Conservation (phyloP, 2,329 filamentous ascomycete genomes). For the Fusarium gaditjirri region DNA sequence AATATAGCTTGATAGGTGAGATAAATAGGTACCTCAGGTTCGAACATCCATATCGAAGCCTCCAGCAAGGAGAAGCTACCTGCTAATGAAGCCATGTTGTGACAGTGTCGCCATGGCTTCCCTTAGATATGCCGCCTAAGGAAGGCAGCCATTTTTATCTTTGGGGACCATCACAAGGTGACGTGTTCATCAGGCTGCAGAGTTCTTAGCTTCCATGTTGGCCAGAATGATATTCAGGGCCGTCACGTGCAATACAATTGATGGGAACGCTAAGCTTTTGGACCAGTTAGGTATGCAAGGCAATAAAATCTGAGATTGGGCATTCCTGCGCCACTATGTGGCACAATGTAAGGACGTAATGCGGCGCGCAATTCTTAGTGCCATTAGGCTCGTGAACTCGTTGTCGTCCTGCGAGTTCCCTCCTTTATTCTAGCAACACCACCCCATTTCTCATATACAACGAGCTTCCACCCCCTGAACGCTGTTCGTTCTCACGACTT, state of each 20-base stretch:
- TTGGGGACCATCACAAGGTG: slow-evolving; percentile 36
- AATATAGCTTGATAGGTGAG: neutral
- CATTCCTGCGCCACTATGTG: slow-evolving; percentile 41
- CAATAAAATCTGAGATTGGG: neutral
- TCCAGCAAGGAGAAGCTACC: slow-evolving; percentile 1
- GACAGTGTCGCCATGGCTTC: neutral
- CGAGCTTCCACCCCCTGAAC: slow-evolving; percentile 7
- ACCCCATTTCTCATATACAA: slow-evolving; percentile 39
- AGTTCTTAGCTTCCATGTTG: slow-evolving; percentile 25
- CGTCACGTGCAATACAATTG: slow-evolving; percentile 29
- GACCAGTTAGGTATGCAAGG: slow-evolving; percentile 6
- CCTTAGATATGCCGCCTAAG: neutral
- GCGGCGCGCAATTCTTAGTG: slow-evolving; percentile 44
- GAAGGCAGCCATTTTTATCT: slow-evolving; percentile 28
- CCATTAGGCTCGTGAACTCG: slow-evolving; percentile 48
- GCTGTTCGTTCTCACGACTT: slow-evolving; percentile 9
- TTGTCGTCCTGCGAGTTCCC: slow-evolving; percentile 47
- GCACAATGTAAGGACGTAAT: slow-evolving; percentile 35
- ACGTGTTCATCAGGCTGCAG: slow-evolving; percentile 40
- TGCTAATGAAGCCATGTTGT: neutral
- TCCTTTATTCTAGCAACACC: slow-evolving; percentile 47
- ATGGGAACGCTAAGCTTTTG: neutral
- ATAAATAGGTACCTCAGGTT: neutral
- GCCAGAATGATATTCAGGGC: slow-evolving; percentile 21
- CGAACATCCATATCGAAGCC: slow-evolving; percentile 5